phyloP scores from a whole-genome alignment of 345 rosid genomes.

The Euphorbia peplus region DNA sequence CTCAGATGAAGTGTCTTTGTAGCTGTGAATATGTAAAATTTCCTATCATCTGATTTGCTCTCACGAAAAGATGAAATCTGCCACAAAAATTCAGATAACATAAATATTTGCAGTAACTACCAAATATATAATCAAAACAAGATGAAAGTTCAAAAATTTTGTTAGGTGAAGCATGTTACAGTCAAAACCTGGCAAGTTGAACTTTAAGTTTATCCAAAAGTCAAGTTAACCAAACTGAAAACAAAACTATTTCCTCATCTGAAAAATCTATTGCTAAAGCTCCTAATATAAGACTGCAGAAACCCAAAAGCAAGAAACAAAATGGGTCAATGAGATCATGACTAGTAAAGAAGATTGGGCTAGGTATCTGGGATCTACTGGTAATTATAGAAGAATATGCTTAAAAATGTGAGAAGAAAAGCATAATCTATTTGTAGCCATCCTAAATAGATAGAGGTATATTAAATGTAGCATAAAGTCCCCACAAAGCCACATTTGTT shows the following conservation, averaged over 20 bases:
- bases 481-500: conserved; percentile 36
- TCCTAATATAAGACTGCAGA: conserved; percentile 1
- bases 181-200: neutral
- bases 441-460: conserved; percentile 11
- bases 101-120: conserved; percentile 3
- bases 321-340: neutral
- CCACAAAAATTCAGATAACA: conserved; percentile 26
- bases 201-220: conserved; percentile 8
- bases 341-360: neutral
- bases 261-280: neutral
- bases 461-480: conserved; percentile 14
- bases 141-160: neutral
- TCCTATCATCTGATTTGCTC: conserved; percentile 90
- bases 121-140: conserved; percentile 3
- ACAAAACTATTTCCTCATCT: conserved; percentile 11
- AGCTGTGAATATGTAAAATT: conserved; percentile 91
- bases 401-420: conserved; percentile 21
- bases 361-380: conserved; percentile 19
- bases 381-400: conserved; percentile 31
- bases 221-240: conserved; percentile 8
- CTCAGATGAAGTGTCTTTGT: conserved; percentile 95
- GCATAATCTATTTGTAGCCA: conserved; percentile 1
- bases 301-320: neutral
- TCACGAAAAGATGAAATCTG: conserved; percentile 97
- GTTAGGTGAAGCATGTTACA: neutral